These are phyloP conservation scores for Diplosphaera chodatii DNA, from an alignment of 139 green algal genomes.

Conservation along the genomic window DNA sequence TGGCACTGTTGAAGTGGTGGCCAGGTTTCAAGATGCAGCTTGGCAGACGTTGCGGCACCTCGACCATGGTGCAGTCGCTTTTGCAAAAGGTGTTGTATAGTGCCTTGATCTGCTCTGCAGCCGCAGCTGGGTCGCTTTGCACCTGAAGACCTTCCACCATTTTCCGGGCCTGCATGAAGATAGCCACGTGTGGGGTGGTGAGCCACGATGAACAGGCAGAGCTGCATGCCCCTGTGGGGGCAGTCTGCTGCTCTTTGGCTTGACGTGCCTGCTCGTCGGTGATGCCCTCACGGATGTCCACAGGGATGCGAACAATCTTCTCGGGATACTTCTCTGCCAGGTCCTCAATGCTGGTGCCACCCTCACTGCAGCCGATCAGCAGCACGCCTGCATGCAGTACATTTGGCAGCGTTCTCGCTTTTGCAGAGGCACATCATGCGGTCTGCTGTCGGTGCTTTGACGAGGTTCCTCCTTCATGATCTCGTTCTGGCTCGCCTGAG, in stretches of 20 bases:
- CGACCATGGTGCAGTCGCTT: slow-evolving; percentile 95
- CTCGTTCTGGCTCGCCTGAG: too few species aligned
- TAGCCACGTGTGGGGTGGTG: too few species aligned
- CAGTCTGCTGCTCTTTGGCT: too few species aligned
- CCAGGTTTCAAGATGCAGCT: too few species aligned
- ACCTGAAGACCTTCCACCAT: slow-evolving; percentile 70
- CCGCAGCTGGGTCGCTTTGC: slow-evolving; percentile 59
- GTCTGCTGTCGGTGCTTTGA: too few species aligned
- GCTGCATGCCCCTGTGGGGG: too few species aligned
- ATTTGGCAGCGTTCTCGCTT: too few species aligned
- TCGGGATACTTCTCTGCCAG: slow-evolving; percentile 95
- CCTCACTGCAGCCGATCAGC: slow-evolving; percentile 83
- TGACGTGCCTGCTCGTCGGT: slow-evolving; percentile 70
- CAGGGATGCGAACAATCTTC: slow-evolving; percentile 88
- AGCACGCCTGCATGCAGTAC: slow-evolving; percentile 23
- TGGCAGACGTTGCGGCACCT: too few species aligned
- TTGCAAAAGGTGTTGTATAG: slow-evolving; percentile 90
- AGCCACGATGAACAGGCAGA: too few species aligned
- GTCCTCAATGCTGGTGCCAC: slow-evolving; percentile 96
- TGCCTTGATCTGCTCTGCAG: slow-evolving; percentile 82
- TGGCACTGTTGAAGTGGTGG: too few species aligned
- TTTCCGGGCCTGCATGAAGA: background rate
- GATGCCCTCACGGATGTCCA: slow-evolving; percentile 84
- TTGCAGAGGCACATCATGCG: too few species aligned
- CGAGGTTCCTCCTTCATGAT: too few species aligned